A percentile compares a stretch with the other conserved stretches of the same genome.
Evolutionary conservation across 441 rosid species (phyloP).

Genomic region (Erodium moschatum): DNA sequence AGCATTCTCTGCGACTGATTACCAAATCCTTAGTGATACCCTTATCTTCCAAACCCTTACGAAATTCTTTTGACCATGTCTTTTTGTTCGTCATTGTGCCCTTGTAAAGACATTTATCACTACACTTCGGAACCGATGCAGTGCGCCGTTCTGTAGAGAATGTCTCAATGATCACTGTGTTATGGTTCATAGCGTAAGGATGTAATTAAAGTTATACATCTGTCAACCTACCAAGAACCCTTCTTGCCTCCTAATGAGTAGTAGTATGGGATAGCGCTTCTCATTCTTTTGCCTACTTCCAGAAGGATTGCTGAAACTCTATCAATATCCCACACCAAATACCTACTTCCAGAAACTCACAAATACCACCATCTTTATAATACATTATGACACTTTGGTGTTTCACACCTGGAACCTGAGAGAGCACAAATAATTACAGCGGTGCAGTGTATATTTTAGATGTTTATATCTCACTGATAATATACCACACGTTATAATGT

Average conservation of each 20-base stretch:
- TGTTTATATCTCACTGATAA: background rate
- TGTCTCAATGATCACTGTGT: too few species aligned
- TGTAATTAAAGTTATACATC: too few species aligned
- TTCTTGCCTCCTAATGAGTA: background rate
- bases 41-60: too few species aligned
- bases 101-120: too few species aligned
- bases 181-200: too few species aligned
- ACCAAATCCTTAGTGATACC: too few species aligned
- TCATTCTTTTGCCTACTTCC: background rate
- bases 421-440: background rate
- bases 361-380: background rate
- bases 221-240: too few species aligned
- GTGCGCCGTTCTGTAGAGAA: too few species aligned
- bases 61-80: too few species aligned
- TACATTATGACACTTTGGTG: background rate
- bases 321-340: background rate
- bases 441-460: background rate
- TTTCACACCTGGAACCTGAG: background rate
- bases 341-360: background rate
- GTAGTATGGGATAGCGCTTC: background rate
- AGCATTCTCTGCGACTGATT: too few species aligned
- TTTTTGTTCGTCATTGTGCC: too few species aligned
- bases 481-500: background rate
- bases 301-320: background rate
- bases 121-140: too few species aligned